These are phyloP conservation scores for Linnemannia exigua DNA, from an alignment of 192 early-diverging fungal genomes.

Conservation along the genomic window DNA sequence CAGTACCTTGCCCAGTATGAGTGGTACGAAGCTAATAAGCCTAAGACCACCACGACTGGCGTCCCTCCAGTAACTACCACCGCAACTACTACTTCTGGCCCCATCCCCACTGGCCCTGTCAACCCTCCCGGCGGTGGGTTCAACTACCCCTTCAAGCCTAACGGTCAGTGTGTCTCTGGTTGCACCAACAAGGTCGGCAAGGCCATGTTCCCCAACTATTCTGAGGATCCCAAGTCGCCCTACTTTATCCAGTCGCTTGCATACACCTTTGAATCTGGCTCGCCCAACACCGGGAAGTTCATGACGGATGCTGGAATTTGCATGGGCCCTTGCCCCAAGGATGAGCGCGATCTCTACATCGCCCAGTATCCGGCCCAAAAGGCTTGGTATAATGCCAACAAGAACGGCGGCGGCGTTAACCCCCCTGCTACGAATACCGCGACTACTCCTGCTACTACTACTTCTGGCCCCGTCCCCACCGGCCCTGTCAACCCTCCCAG, in stretches of 20 bases:
- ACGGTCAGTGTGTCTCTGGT: constrained; percentile 23
- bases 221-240: constrained; percentile 43
- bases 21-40: constrained; percentile 36
- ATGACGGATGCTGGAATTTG: constrained; percentile 44
- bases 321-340: constrained; percentile 18
- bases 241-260: constrained; percentile 35
- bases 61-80: background rate
- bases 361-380: constrained; percentile 11
- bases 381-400: constrained; percentile 28
- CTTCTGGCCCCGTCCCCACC: constrained; percentile 1
- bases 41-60: constrained; percentile 3
- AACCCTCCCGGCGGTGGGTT: background rate
- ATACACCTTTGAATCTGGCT: constrained; percentile 30
- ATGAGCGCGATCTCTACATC: constrained; percentile 20
- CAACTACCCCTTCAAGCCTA: constrained; percentile 36
- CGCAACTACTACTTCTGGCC: background rate
- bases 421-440: background rate
- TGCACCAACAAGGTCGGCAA: constrained; percentile 40
- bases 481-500: background rate
- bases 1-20: constrained; percentile 6
- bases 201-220: constrained; percentile 39
- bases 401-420: constrained; percentile 1
- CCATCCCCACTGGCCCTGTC: background rate
- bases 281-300: constrained; percentile 13
- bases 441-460: background rate